A percentile compares a stretch with the other conserved stretches of the same genome.
Evolutionary conservation across 1,139 yeast genomes (phyloP).

Genomic region (Candida sp.): DNA sequence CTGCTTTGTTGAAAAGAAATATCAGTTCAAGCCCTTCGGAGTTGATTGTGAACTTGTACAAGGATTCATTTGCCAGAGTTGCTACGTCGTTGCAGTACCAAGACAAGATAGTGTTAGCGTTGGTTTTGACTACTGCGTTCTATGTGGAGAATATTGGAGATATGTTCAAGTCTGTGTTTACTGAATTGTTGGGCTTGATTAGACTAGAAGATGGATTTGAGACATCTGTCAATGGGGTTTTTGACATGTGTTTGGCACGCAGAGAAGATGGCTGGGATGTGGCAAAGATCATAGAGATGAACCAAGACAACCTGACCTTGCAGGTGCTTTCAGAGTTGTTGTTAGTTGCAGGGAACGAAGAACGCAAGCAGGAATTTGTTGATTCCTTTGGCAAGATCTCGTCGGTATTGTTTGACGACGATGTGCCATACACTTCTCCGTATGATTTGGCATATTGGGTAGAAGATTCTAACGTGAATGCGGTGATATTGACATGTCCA

Average conservation of each 20-base stretch:
- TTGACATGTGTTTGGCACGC: conserved; percentile 12
- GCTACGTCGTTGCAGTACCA: conserved; percentile 53
- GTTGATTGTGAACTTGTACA: conserved; percentile 42
- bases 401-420: conserved; percentile 9
- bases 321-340: conserved; percentile 13
- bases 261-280: conserved; percentile 7
- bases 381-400: conserved; percentile 16
- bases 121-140: conserved; percentile 37
- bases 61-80: conserved; percentile 47
- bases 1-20: conserved; percentile 32
- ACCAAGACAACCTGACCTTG: conserved; percentile 23
- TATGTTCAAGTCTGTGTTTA: conserved; percentile 20
- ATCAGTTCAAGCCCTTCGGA: conserved; percentile 21
- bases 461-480: conserved; percentile 20
- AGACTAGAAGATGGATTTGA: background rate
- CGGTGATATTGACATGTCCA: conserved; percentile 60
- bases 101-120: conserved; percentile 53
- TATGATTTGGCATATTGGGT: conserved; percentile 27
- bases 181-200: conserved; percentile 6
- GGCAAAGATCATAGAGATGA: conserved; percentile 11
- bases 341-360: conserved; percentile 7
- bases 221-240: conserved; percentile 1
- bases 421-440: conserved; percentile 9
- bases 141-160: conserved; percentile 29
- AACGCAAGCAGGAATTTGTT: conserved; percentile 12